Base-by-base conservation (phyloP, 176 grass and related monocot species). In the Oryza brachyantha region DNA sequence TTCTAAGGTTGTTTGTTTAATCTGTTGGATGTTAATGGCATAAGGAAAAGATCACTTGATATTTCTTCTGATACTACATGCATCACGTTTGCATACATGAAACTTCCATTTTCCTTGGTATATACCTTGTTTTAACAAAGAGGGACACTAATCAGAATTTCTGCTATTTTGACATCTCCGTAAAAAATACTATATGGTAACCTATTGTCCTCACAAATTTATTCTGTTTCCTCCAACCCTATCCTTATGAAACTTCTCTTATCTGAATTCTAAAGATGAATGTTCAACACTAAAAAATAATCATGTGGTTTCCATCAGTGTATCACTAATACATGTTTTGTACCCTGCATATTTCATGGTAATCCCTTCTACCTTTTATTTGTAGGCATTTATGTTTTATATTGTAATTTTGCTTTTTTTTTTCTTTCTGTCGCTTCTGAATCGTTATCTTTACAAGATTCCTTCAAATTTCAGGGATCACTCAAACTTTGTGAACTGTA, bases 401-500 rank as follows among this genome's bases (percentile, higher is more conserved):
- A 13, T 79, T 62, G 22, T 87, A 78, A 70, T 29, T 62, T 36
- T 74, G 24, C 43, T 70, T 64, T 75, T 13, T 17, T 57, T 70
- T 64, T 75, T 13, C 22, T 70, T 31, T 64, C 11, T 80, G 45
- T 40, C 55, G 45, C 42, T 57, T 70, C 45, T 59, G 31, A 2
- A 32, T 32, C 61, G 54, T 54, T 48, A 48, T 68, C 50, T 80
- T 26, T 66, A 4, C 25, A 25, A 26, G 43, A 72, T 79, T 45
- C 34, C 59, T 73, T 86, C 17, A 38, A 65, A 86, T 68, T 89
- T 73, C 71, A 99, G 96, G 96, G 86, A 93, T 26, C 96, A 99
- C 90, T 87, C 89, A 13, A 99, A 99, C 71, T 99, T 99, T 74
- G 90, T 93, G 61, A 99, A 99, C 35, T 99, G 96, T 84, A 78